Percentiles rank a stretch among this genome's conserved stretches.
phyloP scores from a whole-genome alignment of 345 rosid species.

The Linum lewisii region DNA sequence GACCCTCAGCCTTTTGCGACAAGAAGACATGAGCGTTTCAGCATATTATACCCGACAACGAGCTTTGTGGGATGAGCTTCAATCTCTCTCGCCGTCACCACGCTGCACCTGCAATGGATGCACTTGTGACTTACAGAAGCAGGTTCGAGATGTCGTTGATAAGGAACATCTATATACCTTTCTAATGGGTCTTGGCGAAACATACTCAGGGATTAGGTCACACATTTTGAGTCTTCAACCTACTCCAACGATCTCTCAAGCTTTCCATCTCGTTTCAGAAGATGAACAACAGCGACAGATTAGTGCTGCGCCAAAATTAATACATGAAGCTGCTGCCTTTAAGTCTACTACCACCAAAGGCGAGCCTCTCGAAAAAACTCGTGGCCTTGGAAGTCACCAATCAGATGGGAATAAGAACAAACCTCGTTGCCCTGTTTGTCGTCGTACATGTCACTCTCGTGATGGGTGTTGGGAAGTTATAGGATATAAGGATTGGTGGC shows the following conservation, averaged over 20 bases:
- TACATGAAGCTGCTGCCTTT: background rate
- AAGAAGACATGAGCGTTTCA: background rate
- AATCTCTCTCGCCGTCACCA: background rate
- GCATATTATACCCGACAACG: background rate
- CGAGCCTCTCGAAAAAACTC: background rate
- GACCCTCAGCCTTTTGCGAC: background rate
- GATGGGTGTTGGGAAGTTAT: too few species aligned
- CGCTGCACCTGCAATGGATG: background rate
- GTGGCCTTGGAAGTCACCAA: background rate
- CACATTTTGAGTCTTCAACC: background rate
- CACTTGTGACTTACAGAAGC: background rate
- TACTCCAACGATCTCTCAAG: background rate
- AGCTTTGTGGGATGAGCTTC: background rate
- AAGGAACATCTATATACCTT: background rate
- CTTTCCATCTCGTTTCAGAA: background rate
- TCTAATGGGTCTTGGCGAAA: background rate
- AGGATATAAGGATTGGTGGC: too few species aligned
- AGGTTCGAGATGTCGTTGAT: background rate
- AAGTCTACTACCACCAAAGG: background rate
- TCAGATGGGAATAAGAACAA: background rate
- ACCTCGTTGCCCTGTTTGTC: too few species aligned
- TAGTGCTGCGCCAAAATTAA: background rate
- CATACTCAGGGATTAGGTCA: background rate
- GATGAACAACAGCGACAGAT: too few species aligned
- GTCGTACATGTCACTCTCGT: too few species aligned